A percentile compares a stretch with the other conserved stretches of the same genome.
Conservation (phyloP, 2,329 filamentous ascomycete species). For the Aureobasidium namibiae region DNA sequence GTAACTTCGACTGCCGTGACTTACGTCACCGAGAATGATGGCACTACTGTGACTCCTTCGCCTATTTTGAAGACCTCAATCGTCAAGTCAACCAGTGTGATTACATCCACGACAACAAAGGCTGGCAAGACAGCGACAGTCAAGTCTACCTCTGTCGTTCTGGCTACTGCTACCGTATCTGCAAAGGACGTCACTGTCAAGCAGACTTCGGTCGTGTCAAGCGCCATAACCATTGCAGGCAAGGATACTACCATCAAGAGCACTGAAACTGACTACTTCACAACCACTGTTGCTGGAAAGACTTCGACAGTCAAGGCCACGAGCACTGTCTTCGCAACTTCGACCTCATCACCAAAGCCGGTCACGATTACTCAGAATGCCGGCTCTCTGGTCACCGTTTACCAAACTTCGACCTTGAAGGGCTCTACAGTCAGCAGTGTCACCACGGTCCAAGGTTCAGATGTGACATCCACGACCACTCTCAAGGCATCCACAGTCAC, state of each 20-base stretch:
- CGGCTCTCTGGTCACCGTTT: slow-evolving; percentile 19
- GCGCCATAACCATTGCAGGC: slow-evolving; percentile 13
- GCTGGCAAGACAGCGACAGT: slow-evolving; percentile 14
- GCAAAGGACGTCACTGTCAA: slow-evolving; percentile 14
- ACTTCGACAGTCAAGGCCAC: slow-evolving; percentile 17
- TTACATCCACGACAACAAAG: slow-evolving; percentile 14
- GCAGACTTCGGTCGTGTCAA: slow-evolving; percentile 5
- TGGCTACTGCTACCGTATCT: slow-evolving; percentile 13
- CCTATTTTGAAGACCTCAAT: slow-evolving; percentile 20
- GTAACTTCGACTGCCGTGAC: slow-evolving; percentile 18
- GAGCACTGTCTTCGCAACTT: slow-evolving; percentile 17
- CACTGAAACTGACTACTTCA: slow-evolving; percentile 15
- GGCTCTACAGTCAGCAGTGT: slow-evolving; percentile 24
- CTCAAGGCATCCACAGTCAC: slow-evolving; percentile 19
- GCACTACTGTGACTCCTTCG: slow-evolving; percentile 26
- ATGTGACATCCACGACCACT: slow-evolving; percentile 20
- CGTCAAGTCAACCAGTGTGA: slow-evolving; percentile 19
- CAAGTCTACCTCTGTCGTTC: slow-evolving; percentile 17
- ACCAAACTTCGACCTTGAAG: slow-evolving; percentile 21
- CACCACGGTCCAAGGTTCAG: slow-evolving; percentile 16
- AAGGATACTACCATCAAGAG: slow-evolving; percentile 15
- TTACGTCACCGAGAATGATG: slow-evolving; percentile 24
- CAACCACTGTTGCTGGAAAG: slow-evolving; percentile 16
- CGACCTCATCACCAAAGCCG: slow-evolving; percentile 18
- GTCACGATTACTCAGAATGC: slow-evolving; percentile 17